Conservation (phyloP, 2,329 filamentous ascomycete genomes). For the Curvularia lunata region DNA sequence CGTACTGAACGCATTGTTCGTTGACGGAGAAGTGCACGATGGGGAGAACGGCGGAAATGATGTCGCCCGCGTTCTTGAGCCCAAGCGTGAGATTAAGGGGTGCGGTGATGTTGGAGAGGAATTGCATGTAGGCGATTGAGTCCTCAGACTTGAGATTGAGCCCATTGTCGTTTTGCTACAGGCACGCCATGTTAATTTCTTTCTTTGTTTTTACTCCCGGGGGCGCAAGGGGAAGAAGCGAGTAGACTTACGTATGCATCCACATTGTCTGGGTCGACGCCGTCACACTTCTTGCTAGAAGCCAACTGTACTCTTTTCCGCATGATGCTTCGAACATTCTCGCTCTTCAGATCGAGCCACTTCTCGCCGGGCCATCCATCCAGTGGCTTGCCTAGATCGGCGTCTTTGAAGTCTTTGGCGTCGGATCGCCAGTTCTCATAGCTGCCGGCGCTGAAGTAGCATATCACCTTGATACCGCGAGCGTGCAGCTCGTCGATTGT, state of each 20-base stretch:
- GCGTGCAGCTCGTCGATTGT: conserved; percentile 57
- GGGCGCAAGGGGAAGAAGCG: not conserved
- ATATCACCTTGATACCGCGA: conserved; percentile 68
- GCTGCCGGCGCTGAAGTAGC: conserved; percentile 76
- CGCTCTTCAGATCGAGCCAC: conserved; percentile 68
- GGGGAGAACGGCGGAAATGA: conserved; percentile 60
- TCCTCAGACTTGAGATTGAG: conserved; percentile 64
- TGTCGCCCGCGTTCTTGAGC: conserved; percentile 70
- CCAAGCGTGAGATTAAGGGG: conserved; percentile 65
- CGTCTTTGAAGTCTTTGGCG: conserved; percentile 58
- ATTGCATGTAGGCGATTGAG: conserved; percentile 65
- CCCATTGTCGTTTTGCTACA: conserved; percentile 64
- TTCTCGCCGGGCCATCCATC: conserved; percentile 70
- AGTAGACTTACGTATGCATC: conserved; percentile 63
- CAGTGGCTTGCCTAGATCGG: conserved; percentile 65
- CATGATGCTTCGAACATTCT: conserved; percentile 70
- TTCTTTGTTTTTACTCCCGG: not conserved
- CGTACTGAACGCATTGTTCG: conserved; percentile 69
- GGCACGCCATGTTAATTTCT: not conserved
- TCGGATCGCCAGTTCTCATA: conserved; percentile 70
- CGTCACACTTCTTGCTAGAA: conserved; percentile 67
- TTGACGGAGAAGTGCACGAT: conserved; percentile 71
- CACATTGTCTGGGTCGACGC: conserved; percentile 74
- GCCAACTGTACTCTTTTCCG: conserved; percentile 64
- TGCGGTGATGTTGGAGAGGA: conserved; percentile 63